These are phyloP conservation scores for Penicillium sp. DNA, from an alignment of 2,329 filamentous ascomycete species.

Conservation along the genomic window DNA sequence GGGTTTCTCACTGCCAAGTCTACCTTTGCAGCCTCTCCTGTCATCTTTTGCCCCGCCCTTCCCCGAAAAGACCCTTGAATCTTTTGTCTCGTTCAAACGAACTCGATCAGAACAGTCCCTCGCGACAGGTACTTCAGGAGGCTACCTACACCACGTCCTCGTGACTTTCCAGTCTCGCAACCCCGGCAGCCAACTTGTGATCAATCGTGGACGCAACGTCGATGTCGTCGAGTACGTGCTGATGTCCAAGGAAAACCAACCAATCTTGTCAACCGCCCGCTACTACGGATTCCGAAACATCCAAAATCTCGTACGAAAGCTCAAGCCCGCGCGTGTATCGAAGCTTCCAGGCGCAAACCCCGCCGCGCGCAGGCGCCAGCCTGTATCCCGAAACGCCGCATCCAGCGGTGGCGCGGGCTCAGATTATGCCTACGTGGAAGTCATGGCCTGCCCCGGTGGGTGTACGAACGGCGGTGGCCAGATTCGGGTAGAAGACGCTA, in stretches of 20 bases:
- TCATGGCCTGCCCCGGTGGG: slow-evolving; percentile 98
- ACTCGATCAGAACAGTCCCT: slow-evolving; percentile 43
- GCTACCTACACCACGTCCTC: slow-evolving; percentile 83
- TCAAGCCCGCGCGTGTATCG: slow-evolving; percentile 78
- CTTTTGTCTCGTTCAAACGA: slow-evolving; percentile 71
- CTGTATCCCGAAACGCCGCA: slow-evolving; percentile 34
- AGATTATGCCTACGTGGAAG: slow-evolving; percentile 92
- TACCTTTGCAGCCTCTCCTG: slow-evolving; percentile 62
- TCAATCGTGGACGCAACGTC: slow-evolving; percentile 76
- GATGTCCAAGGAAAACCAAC: slow-evolving; percentile 55
- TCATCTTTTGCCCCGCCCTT: slow-evolving; percentile 58
- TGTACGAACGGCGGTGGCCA: slow-evolving; percentile 98
- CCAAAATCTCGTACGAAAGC: slow-evolving; percentile 89
- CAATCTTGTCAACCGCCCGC: slow-evolving; percentile 76
- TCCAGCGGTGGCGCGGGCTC: slow-evolving; percentile 35
- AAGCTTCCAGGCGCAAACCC: slow-evolving; percentile 74
- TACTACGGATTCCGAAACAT: slow-evolving; percentile 99
- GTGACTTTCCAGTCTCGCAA: slow-evolving; percentile 70
- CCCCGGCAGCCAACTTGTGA: slow-evolving; percentile 70
- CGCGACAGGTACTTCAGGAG: slow-evolving; percentile 78
- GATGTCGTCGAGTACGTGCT: slow-evolving; percentile 88
- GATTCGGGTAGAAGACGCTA: slow-evolving; percentile 82
- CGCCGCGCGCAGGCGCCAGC: slow-evolving; percentile 32
- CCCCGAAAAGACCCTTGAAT: slow-evolving; percentile 69
- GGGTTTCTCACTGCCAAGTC: slow-evolving; percentile 70